phyloP scores from a whole-genome alignment of 106 monocot genomes.

The Triglochin maritima region DNA sequence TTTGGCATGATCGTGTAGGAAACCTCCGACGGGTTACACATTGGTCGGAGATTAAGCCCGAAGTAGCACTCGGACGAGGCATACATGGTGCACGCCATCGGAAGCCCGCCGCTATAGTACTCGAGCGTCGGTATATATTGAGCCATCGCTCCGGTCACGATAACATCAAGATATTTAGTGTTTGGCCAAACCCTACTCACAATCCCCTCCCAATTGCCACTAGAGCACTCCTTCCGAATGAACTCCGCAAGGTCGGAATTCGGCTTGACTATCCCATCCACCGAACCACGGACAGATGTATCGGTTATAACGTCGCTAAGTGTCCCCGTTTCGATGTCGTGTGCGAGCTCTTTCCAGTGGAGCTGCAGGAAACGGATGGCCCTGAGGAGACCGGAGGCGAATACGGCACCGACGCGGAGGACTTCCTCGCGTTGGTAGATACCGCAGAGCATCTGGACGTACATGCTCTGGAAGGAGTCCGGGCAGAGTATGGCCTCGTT shows the following conservation, averaged over 20 bases:
- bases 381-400: constrained; percentile 52
- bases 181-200: constrained; percentile 57
- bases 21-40: constrained; percentile 60
- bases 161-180: constrained; percentile 74
- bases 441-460: constrained; percentile 60
- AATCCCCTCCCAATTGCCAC: constrained; percentile 38
- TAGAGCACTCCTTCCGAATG: constrained; percentile 9
- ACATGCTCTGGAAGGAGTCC: constrained; percentile 59
- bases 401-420: constrained; percentile 24
- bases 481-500: constrained; percentile 50
- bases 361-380: constrained; percentile 56
- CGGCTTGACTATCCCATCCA: constrained; percentile 2
- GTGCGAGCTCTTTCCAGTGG: constrained; percentile 35
- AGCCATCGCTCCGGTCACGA: constrained; percentile 77
- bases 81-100: constrained; percentile 91
- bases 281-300: constrained; percentile 1
- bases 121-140: constrained; percentile 76
- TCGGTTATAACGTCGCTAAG: constrained; percentile 13
- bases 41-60: constrained; percentile 73
- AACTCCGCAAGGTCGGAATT: constrained; percentile 8
- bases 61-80: constrained; percentile 92
- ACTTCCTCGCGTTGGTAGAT: constrained; percentile 27
- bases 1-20: constrained; percentile 91
- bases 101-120: constrained; percentile 70
- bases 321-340: constrained; percentile 31